Evolutionary conservation across 345 rosid genomes (phyloP).

Genomic region (Hibiscus trionum): DNA sequence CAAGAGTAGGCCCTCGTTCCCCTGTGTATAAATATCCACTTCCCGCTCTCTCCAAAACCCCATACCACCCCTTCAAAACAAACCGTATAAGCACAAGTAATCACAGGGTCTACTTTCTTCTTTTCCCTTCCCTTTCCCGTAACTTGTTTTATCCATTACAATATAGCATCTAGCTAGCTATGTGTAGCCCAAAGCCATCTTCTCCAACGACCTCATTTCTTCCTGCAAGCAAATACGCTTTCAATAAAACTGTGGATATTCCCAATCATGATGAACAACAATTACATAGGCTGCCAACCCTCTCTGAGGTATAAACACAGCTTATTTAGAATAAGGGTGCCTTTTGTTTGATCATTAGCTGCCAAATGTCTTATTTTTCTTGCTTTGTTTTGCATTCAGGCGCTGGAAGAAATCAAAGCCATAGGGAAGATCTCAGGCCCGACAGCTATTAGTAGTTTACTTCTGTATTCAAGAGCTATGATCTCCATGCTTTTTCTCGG

Average conservation of each 20-base stretch:
- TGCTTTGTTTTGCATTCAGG: conserved; percentile 36
- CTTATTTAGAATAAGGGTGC: not conserved
- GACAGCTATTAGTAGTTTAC: conserved; percentile 69
- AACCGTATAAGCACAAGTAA: not conserved
- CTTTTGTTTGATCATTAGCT: not conserved
- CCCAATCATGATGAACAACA: conserved; percentile 29
- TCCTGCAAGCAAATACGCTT: conserved; percentile 32
- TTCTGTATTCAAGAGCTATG: conserved; percentile 85
- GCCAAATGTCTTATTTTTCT: conserved; percentile 8
- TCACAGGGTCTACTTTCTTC: not conserved
- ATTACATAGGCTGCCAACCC: conserved; percentile 69
- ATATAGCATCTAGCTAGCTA: conserved; percentile 7
- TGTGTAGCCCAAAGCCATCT: conserved; percentile 60
- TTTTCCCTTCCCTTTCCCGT: not conserved
- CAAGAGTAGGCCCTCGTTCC: conserved; percentile 17
- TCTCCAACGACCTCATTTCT: conserved; percentile 38
- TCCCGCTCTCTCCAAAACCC: conserved; percentile 5
- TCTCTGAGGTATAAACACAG: conserved; percentile 52
- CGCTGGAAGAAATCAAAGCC: conserved; percentile 69
- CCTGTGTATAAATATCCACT: conserved; percentile 35
- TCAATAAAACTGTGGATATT: conserved; percentile 32
- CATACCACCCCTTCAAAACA: not conserved
- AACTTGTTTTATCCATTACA: conserved; percentile 7
- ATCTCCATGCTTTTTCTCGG: conserved; percentile 98
- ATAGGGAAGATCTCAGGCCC: conserved; percentile 92